These are phyloP conservation scores for Quercus alba DNA, from an alignment of 306 rosid species.

Conservation along the genomic window DNA sequence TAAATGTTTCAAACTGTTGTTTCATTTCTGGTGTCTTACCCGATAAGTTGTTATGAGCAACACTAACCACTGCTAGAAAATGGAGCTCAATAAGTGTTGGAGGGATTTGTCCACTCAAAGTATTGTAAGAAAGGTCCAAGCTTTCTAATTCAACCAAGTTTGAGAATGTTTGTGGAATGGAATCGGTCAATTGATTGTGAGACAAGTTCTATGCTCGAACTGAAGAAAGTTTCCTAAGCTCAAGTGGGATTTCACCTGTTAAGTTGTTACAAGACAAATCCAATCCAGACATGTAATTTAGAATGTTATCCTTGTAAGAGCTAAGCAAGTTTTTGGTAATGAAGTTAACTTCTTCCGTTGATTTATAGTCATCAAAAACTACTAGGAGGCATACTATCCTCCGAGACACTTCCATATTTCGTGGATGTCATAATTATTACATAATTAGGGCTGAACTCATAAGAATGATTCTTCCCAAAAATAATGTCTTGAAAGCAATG, in stretches of 20 bases:
- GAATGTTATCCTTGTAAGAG: not conserved
- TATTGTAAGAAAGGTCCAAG: conserved; percentile 8
- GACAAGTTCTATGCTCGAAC: conserved; percentile 1
- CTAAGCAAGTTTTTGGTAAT: not conserved
- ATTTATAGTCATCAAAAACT: too few species aligned
- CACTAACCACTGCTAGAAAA: not conserved
- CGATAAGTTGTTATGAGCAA: conserved; percentile 7
- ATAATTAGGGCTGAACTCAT: too few species aligned
- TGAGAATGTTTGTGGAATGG: not conserved
- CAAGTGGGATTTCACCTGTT: not conserved
- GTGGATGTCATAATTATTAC: too few species aligned
- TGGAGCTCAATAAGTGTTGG: not conserved
- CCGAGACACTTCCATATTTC: too few species aligned
- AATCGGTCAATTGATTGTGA: not conserved
- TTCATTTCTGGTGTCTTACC: not conserved
- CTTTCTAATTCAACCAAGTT: not conserved
- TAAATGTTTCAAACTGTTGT: not conserved
- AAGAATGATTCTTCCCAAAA: not conserved
- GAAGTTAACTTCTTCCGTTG: not conserved
- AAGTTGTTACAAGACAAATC: conserved; percentile 9
- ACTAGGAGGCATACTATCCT: too few species aligned
- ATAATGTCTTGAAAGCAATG: not conserved
- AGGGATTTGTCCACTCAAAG: not conserved
- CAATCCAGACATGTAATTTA: not conserved
- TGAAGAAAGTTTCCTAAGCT: not conserved